Base-by-base conservation (phyloP, 176 grass and related monocot species). In the Metroxylon sagu region DNA sequence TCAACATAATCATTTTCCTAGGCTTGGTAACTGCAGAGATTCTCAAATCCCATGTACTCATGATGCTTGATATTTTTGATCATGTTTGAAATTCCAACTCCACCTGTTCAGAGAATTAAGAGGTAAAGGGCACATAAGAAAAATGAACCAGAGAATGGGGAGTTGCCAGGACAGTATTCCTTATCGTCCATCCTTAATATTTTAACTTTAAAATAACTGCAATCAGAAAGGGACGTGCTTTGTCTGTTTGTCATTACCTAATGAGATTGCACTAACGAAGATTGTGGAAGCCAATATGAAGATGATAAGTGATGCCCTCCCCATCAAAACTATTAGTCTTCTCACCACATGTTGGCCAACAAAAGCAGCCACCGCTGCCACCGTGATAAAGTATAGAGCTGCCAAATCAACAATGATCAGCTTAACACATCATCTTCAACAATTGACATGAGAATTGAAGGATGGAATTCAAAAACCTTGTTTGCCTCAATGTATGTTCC, bases 221-320 rank as follows among this genome's bases (percentile, higher is more conserved):
- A 35, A 5, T 35, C 1, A 35, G 31, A 7, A 7, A 10, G 31
- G 31, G 6, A 35, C 31, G 21, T 23, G 21, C 21, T 23, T 23
- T 23, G 21, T 23, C 21, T 23, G 21, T 35, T 35, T 35, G 31
- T 10, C 31, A 50, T 19, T 1, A 97, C 93, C 92, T 1, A 97
- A 78, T 26, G 87, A 91, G 79, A 92, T 53, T 16, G 93, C 93
- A 17, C 93, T 97, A 53, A 83, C 63, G 5, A 97, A 91, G 31
- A 97, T 91, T 57, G 78, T 97, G 59, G 71, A 91, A 52, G 93
- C 76, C 65, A 97, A 26, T 67, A 92, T 91, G 83, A 97, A 91
- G 69, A 97, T 96, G 56, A 96, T 90, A 66, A 96, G 83, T 1
- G 92, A 96, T 57, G 84, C 92, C 31, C 92, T 57, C 16, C 93